phyloP scores from a whole-genome alignment of 192 early-diverging fungal species.

The Dispira simplex region DNA sequence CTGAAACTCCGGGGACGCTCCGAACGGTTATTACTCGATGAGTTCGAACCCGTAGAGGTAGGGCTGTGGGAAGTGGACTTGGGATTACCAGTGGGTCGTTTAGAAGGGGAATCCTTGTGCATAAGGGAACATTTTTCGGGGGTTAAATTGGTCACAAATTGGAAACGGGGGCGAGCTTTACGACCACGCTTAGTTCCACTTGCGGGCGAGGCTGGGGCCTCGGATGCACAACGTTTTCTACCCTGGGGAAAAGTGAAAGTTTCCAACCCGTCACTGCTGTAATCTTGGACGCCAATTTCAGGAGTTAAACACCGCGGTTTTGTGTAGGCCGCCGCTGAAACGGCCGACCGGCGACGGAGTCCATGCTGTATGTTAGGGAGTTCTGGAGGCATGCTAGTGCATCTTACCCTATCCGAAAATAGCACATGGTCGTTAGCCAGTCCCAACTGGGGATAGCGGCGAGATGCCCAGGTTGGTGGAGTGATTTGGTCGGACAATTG shows the following conservation, averaged over 20 bases:
- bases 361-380: background rate
- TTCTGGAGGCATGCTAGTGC: too few species aligned
- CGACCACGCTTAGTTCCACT: background rate
- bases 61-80: background rate
- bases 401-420: too few species aligned
- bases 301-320: background rate
- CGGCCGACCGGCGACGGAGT: slow-evolving; percentile 3
- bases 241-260: background rate
- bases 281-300: background rate
- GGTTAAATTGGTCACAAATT: slow-evolving; percentile 5
- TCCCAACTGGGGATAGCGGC: too few species aligned
- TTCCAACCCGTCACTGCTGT: background rate
- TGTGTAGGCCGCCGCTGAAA: background rate
- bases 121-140: slow-evolving; percentile 7
- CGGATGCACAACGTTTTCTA: background rate
- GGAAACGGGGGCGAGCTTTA: slow-evolving; percentile 2
- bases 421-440: too few species aligned
- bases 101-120: background rate
- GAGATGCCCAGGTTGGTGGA: too few species aligned
- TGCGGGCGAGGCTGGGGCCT: background rate
- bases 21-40: background rate
- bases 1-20: slow-evolving; percentile 5
- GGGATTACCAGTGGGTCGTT: background rate
- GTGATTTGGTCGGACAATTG: too few species aligned
- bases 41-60: background rate